These are phyloP conservation scores for Lactifluus pinguis DNA, from an alignment of 768 basidiomycete genomes.

Conservation along the genomic window DNA sequence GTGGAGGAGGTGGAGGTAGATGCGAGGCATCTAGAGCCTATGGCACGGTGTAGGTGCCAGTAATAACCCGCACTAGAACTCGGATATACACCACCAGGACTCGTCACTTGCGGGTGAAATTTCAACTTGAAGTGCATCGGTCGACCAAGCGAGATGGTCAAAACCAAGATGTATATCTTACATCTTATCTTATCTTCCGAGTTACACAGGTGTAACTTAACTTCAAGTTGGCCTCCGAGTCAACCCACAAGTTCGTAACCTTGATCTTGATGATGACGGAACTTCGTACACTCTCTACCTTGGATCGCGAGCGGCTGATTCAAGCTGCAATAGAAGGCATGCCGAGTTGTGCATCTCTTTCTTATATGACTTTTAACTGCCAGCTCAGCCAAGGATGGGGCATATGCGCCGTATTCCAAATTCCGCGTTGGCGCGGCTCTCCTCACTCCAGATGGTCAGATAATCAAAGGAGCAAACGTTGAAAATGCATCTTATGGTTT, in stretches of 20 bases:
- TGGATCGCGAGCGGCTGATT: conserved; percentile 43
- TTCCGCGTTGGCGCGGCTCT: conserved; percentile 91
- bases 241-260: no score
- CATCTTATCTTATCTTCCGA: not conserved
- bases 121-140: not conserved
- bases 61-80: not conserved
- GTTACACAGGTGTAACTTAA: no score
- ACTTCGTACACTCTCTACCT: conserved; percentile 28
- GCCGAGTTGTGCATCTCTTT: not conserved
- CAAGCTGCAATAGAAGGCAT: conserved; percentile 51
- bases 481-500: conserved; percentile 91
- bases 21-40: not conserved
- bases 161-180: no score
- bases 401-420: conserved; percentile 82
- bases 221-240: no score
- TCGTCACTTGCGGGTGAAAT: not conserved
- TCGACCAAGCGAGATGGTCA: not conserved
- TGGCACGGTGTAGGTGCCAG: not conserved
- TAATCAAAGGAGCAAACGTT: conserved; percentile 83
- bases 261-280: not conserved
- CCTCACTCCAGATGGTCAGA: conserved; percentile 53
- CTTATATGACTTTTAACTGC: not conserved
- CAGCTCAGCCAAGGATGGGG: conserved; percentile 50
- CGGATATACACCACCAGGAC: not conserved
- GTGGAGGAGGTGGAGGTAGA: conserved; percentile 19